Percentiles rank a stretch among this genome's conserved stretches.
phyloP scores from a whole-genome alignment of 768 basidiomycete species.

The Gautieria morchelliformis region DNA sequence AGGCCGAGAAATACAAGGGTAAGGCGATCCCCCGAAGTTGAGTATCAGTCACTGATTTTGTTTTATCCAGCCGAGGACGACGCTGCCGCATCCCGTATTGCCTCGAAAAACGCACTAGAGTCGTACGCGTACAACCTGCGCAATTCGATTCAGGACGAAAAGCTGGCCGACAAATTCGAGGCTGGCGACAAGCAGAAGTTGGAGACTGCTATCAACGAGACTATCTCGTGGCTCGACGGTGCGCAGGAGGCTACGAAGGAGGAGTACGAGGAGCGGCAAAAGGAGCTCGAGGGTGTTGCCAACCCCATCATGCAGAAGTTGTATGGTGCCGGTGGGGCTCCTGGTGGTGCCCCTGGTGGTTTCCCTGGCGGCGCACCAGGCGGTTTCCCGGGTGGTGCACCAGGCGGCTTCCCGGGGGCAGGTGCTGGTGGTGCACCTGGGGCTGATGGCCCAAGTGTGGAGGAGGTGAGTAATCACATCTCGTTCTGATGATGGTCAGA shows the following conservation, averaged over 20 bases:
- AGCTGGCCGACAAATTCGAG: conserved; percentile 83
- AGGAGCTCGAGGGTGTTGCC: conserved; percentile 82
- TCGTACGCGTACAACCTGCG: conserved; percentile 94
- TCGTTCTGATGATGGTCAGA: conserved; percentile 18
- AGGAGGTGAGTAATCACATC: conserved; percentile 42
- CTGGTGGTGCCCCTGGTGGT: conserved; percentile 35
- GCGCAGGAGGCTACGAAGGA: conserved; percentile 90
- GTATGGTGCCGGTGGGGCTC: conserved; percentile 36
- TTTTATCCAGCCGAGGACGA: conserved; percentile 66
- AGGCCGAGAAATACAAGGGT: conserved; percentile 90
- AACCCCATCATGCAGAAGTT: conserved; percentile 65
- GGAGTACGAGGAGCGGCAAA: conserved; percentile 88
- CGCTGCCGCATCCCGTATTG: conserved; percentile 72
- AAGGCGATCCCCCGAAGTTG: conserved; percentile 18
- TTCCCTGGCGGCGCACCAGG: conserved; percentile 25
- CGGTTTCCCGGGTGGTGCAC: conserved; percentile 31
- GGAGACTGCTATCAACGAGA: conserved; percentile 69
- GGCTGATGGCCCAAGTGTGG: conserved; percentile 83
- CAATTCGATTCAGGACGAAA: conserved; percentile 78
- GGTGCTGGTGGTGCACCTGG: conserved; percentile 30
- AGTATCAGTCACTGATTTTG: background rate
- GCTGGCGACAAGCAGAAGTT: conserved; percentile 78
- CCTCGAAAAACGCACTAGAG: conserved; percentile 86
- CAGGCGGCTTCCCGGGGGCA: conserved; percentile 61
- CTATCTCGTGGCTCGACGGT: conserved; percentile 76